Evolutionary conservation across 331 rosid genomes (phyloP), one percentile per base, ranked within the genome.

Genomic region (Stylosanthes scabra): DNA sequence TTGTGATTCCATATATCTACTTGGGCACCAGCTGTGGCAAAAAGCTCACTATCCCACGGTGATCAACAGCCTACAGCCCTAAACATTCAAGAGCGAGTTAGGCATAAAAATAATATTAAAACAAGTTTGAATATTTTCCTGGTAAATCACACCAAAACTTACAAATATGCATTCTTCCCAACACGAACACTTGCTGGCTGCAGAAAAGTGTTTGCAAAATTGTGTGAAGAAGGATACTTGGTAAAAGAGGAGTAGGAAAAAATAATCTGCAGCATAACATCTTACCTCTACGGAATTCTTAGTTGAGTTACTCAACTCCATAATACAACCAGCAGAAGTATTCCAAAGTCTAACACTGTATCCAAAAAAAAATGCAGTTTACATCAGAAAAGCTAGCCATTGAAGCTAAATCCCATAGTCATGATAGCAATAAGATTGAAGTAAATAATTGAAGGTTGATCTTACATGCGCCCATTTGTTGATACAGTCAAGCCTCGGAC

Each of bases 21-120:
- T 83, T 89, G 93, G 37, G 97, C 96, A 49, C 99, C 97, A 66
- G 85, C 97, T 3, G 99, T 94, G 51, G 99, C 99, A 90, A 94
- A 94, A 73, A 77, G 86, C 80, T 88, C 88, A 27, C 85, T 91
- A 10, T 90, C 87, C 97, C 97, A 90, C 75, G 95, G 61, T 94
- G 97, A 87, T 94, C 99, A 79, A 42, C 96, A 68, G 89, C 91
- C 90, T n/a, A n/a, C n/a, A n/a, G n/a, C n/a, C n/a, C 99, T 94
- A 70, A 28, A 78, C 79, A 70, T 52, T 20, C 65, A 68, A 51
- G 39, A 80, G 65, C n/a, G 57, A 57, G 55, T 41, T 12, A 16
- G 45, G 45, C 47, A 12, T 13, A 41, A 47, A 49, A 66, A 40
- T 42, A 47, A 57, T 56, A 28, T 55, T 16, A 8, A 77, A 56